Evolutionary conservation across 805 yeast species (phyloP).

Genomic region (Vanderwaltozyma verrucispora): DNA sequence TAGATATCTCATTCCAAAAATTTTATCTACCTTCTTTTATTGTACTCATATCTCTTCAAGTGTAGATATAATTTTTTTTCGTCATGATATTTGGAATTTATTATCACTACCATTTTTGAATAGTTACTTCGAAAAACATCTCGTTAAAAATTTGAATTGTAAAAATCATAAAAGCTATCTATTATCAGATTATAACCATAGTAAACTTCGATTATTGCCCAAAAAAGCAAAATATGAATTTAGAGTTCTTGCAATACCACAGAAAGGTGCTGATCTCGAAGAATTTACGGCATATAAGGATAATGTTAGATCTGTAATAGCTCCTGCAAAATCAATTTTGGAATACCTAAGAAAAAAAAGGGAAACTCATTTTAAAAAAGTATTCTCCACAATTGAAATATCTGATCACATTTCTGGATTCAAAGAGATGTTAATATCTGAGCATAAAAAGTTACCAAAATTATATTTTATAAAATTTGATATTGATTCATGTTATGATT

Average conservation of each 20-base stretch:
- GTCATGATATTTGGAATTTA: conserved; percentile 48
- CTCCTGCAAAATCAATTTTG: conserved; percentile 35
- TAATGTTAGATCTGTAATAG: conserved; percentile 30
- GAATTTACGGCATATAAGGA: conserved; percentile 28
- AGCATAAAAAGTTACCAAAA: conserved; percentile 23
- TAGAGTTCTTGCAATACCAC: conserved; percentile 50
- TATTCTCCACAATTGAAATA: conserved; percentile 38
- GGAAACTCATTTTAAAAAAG: conserved; percentile 22
- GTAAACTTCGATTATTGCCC: conserved; percentile 45
- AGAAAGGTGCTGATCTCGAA: conserved; percentile 26
- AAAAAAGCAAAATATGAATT: conserved; percentile 42
- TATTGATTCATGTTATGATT: conserved; percentile 66
- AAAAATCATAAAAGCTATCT: conserved; percentile 16
- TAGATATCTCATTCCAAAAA: conserved; percentile 32
- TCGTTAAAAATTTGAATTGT: conserved; percentile 19
- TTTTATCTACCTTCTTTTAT: conserved; percentile 50
- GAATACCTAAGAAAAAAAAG: conserved; percentile 25
- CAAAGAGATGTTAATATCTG: conserved; percentile 19
- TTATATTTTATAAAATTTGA: conserved; percentile 61
- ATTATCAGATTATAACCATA: conserved; percentile 25
- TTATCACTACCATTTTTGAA: conserved; percentile 35
- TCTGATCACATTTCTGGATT: conserved; percentile 32
- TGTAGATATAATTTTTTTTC: conserved; percentile 37
- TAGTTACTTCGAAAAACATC: conserved; percentile 32
- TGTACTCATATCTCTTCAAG: conserved; percentile 47